Conservation (phyloP, 306 rosid species). For the Ceratonia siliqua region DNA sequence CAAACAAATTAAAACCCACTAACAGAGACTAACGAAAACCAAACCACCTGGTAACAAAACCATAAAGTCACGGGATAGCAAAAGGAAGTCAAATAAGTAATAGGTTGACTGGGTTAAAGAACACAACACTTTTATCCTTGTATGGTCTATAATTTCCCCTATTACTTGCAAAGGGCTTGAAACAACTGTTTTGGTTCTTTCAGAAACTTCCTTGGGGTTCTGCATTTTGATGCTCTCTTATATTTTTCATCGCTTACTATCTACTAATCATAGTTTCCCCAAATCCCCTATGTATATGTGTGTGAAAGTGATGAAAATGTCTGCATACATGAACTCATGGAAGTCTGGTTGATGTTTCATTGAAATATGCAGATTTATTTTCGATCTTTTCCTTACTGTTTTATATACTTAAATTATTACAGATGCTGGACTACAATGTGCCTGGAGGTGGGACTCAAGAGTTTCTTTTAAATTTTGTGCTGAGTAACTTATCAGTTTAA, state of each 20-base stretch:
- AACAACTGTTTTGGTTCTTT: not conserved
- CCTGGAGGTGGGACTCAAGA: conserved; percentile 69
- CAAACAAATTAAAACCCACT: no score
- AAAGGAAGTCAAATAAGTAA: no score
- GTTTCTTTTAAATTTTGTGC: conserved; percentile 22
- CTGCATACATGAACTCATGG: not conserved
- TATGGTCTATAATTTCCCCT: not conserved
- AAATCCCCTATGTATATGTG: not conserved
- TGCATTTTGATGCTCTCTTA: not conserved
- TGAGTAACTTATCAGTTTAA: conserved; percentile 11
- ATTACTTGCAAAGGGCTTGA: conserved; percentile 8
- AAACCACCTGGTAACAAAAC: no score
- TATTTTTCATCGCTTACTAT: not conserved
- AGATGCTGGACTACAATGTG: conserved; percentile 95
- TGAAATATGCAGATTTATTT: not conserved
- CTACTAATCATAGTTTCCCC: not conserved
- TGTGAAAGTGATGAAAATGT: not conserved
- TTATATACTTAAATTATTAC: conserved; percentile 26
- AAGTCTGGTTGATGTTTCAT: not conserved
- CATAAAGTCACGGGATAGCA: no score
- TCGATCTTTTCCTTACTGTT: conserved; percentile 25
- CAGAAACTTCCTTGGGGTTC: conserved; percentile 24
- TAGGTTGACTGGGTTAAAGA: no score
- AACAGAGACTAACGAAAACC: no score
- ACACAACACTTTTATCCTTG: not conserved